Evolutionary conservation across 257 asterid genomes (phyloP), one percentile per base, ranked within the genome.

Genomic region (Parsonsia alboflavescens): DNA sequence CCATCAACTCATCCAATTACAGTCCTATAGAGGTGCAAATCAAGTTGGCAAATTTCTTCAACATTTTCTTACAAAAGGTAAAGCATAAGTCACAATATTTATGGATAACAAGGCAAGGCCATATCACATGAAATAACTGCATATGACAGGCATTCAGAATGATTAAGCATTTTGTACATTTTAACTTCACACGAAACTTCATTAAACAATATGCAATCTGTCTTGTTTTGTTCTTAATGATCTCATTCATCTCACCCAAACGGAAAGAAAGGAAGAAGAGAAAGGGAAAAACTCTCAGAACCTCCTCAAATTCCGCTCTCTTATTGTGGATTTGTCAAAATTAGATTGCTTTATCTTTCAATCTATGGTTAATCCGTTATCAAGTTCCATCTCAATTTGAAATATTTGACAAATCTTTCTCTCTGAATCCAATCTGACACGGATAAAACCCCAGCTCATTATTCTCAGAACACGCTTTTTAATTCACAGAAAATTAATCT

Each of bases 401-500:
- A n/a, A 28, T 13, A 53, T 53, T 36, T 62, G 1, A 28, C 0
- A 24, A 22, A 36, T 58, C 22, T 30, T 30, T 58, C 22, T 30
- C 33, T 21, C 24, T 19, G 24, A 65, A 41, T 19, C 9, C 26
- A 4, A 39, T 26, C 21, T 0, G 21, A 26, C 42, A 26, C 42
- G 12, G 10, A 6, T 17, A 7, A 10, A 1, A 15, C 30, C 24
- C 50, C 4, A 7, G 30, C 49, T 65, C 39, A 39, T 39, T 17
- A 39, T 39, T 17, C 70, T 17, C 19, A 8, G 70, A 0, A 13
- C 16, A 65, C 21, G 24, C 30, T 19, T 17, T 19, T 39, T 39
- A 65, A 65, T 36, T 65, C 49, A 39, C 26, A 65, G 22, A 2
- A 63, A 33, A 63, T 33, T 30, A 21, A 68, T 68, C 70, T 70